Percentiles rank a stretch among this genome's conserved stretches.
Evolutionary conservation across 768 basidiomycete species (phyloP).

Genomic region (Mycena filopes): DNA sequence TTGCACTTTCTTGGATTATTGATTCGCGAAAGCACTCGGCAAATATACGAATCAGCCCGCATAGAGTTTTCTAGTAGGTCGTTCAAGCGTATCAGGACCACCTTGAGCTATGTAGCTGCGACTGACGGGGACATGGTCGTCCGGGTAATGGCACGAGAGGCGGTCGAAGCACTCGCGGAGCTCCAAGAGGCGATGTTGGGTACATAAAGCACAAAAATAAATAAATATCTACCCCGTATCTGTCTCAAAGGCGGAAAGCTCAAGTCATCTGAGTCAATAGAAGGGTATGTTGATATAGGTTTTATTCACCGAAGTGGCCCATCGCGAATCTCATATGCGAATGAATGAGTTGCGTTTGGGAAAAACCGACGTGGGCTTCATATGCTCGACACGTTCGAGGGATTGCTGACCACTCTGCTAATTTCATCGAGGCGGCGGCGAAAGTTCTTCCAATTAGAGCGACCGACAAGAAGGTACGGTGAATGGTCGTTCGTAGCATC

Average conservation of each 20-base stretch:
- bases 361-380: constrained; percentile 37
- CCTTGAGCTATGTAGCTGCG: constrained; percentile 73
- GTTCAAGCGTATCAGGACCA: constrained; percentile 63
- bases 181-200: constrained; percentile 58
- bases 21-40: constrained; percentile 66
- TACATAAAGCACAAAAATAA: constrained; percentile 27
- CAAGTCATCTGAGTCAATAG: constrained; percentile 83
- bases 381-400: constrained; percentile 38
- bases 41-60: constrained; percentile 55
- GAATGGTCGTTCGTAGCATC: constrained; percentile 63
- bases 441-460: constrained; percentile 76
- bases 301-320: constrained; percentile 36
- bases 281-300: constrained; percentile 72
- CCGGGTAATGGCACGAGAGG: constrained; percentile 81
- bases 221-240: constrained; percentile 84
- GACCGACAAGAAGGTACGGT: constrained; percentile 68
- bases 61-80: constrained; percentile 48
- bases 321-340: constrained; percentile 12
- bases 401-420: constrained; percentile 64
- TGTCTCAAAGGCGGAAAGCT: constrained; percentile 84
- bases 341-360: constrained; percentile 35
- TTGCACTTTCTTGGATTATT: constrained; percentile 83
- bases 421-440: constrained; percentile 81
- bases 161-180: constrained; percentile 62
- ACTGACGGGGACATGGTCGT: constrained; percentile 81